Base-by-base conservation (phyloP, 1,284 basidiomycete genomes). In the Neotropicomus parvogracilis region DNA sequence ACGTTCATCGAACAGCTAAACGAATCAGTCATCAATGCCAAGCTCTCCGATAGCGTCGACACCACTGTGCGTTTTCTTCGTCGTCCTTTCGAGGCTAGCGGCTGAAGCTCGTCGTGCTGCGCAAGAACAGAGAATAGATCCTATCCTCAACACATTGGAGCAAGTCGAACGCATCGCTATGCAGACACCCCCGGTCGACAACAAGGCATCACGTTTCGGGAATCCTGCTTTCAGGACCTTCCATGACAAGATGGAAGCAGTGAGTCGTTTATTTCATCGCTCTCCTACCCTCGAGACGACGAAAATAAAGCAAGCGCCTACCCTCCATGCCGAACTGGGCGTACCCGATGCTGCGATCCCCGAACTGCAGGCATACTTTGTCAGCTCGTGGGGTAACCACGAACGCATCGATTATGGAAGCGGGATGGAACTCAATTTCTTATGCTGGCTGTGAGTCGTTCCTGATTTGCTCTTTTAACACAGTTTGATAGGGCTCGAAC, bases 391-490 rank as follows among this genome's bases (percentile, higher is more conserved):
- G 95, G 95, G 95, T 1, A 97, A 91, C 66, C 77, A 87, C 32
- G 81, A 88, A 46, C 75, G 95, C 6, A 95, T 99, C 53, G 97
- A 99, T 69, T 99, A 99, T 68, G 95, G 97, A 9, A 97, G 93
- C 62, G 95, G 95, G 2, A 98, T 98, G 94, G 97, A 99, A 67
- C 78, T 99, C 50, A 97, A 98, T 70, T 99, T 98, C 64, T 57
- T 97, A 11, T 97, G 92, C 61, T 99, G 95, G 95, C 66, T 99
- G 93, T 97, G 66, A 61, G 91, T 75, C 9, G 17, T n/a, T 4
- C 4, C 8, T 28, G n/a, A 3, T 36, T 12, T 48, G 14, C 14
- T 31, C 24, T 33, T 19, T n/a, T n/a, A n/a, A n/a, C n/a, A n/a
- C n/a, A n/a, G n/a, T n/a, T n/a, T n/a, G n/a, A n/a, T n/a, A n/a